Conservation (phyloP, 305 asterid species). For the Fraxinus sp. region DNA sequence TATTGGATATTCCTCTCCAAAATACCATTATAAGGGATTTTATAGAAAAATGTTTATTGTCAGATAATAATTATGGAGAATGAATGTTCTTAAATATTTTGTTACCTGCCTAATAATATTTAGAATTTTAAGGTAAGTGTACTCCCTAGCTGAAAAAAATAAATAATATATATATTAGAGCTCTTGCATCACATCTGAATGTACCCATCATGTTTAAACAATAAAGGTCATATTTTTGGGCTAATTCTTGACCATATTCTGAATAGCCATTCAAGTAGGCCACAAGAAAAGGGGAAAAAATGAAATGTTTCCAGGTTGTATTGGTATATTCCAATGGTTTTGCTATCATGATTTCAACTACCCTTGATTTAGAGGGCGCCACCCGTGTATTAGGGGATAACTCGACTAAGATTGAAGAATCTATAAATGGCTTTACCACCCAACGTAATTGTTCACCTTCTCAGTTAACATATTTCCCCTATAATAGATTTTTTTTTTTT, state of each 20-base stretch:
- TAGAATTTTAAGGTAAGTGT: neutral
- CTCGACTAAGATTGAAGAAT: neutral
- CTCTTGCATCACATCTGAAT: neutral
- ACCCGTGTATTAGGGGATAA: conserved; percentile 2
- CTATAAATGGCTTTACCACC: neutral
- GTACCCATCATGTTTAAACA: neutral
- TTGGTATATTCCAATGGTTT: neutral
- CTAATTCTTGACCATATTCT: neutral
- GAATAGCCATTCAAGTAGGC: neutral
- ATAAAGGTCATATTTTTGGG: neutral
- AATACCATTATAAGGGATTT: neutral
- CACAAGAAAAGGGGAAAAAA: neutral
- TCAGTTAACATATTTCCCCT: neutral
- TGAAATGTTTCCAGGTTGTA: neutral
- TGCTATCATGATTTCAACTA: neutral
- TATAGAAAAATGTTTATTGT: neutral
- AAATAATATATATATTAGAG: neutral
- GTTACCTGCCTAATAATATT: neutral
- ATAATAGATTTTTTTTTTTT: conserved; percentile 14
- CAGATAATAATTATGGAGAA: neutral
- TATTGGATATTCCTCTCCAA: neutral
- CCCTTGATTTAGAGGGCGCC: conserved; percentile 3
- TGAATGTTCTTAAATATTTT: neutral
- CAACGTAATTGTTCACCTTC: neutral
- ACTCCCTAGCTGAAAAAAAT: neutral